Conservation (phyloP, 2,329 filamentous ascomycete genomes). For the Microdochium bolleyi region DNA sequence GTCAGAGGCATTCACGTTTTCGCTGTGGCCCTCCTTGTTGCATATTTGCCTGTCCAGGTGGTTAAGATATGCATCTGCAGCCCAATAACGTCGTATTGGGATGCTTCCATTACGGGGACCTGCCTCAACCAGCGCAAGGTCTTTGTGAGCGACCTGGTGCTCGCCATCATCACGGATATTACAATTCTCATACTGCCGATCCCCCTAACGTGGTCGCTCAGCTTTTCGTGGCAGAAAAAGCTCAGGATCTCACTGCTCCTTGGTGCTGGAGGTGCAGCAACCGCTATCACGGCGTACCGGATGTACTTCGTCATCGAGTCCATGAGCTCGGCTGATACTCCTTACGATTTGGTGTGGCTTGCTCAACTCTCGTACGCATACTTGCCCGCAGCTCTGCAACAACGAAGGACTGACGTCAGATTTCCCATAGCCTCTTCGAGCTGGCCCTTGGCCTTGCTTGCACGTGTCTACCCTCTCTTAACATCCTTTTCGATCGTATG, state of each 20-base stretch:
- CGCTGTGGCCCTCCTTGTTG: constrained; percentile 12
- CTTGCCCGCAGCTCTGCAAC: too few relatives aligned
- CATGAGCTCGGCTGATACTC: constrained; percentile 12
- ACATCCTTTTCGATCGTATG: constrained; percentile 7
- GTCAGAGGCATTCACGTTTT: constrained; percentile 18
- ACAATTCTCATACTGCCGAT: constrained; percentile 25
- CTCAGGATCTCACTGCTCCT: constrained; percentile 22
- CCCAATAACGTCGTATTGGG: constrained; percentile 16
- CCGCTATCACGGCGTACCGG: constrained; percentile 18
- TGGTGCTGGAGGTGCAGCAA: constrained; percentile 19
- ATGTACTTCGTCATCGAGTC: constrained; percentile 13
- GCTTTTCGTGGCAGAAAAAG: constrained; percentile 18
- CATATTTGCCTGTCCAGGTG: constrained; percentile 17
- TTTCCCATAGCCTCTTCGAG: constrained; percentile 9
- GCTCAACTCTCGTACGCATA: constrained; percentile 2
- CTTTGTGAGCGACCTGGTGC: constrained; percentile 21
- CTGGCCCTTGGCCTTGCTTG: constrained; percentile 16
- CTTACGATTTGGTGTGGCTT: constrained; percentile 12
- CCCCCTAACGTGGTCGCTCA: constrained; percentile 19
- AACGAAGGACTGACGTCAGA: too few relatives aligned
- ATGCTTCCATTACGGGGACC: constrained; percentile 7
- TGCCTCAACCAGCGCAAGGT: constrained; percentile 22
- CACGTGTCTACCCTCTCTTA: constrained; percentile 15
- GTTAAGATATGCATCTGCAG: constrained; percentile 16
- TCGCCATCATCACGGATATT: constrained; percentile 23